Percentiles rank a stretch among this genome's conserved stretches.
Evolutionary conservation across 345 rosid genomes (phyloP).

Genomic region (Euphorbia lathyris): DNA sequence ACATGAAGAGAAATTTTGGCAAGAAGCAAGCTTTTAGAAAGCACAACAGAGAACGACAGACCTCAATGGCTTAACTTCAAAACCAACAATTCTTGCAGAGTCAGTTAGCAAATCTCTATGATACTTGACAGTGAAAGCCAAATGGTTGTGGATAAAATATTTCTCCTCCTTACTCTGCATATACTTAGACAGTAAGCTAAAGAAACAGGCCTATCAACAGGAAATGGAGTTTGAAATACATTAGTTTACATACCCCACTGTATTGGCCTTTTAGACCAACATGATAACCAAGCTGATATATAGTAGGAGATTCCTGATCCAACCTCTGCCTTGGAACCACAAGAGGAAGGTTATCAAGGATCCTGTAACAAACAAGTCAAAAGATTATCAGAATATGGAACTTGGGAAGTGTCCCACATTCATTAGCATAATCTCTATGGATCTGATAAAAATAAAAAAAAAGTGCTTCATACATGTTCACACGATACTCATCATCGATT

Average conservation of each 20-base stretch:
- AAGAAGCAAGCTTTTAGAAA: slow-evolving; percentile 2
- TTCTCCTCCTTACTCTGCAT: slow-evolving; percentile 80
- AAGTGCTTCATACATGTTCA: slow-evolving; percentile 65
- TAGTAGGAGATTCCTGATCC: slow-evolving; percentile 64
- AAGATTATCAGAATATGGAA: slow-evolving; percentile 20
- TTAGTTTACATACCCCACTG: slow-evolving; percentile 58
- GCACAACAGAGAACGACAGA: slow-evolving; percentile 22
- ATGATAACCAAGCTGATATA: slow-evolving; percentile 89
- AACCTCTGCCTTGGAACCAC: slow-evolving; percentile 72
- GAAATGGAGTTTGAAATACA: slow-evolving; percentile 14
- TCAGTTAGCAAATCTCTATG: slow-evolving; percentile 74
- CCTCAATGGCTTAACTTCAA: slow-evolving; percentile 95
- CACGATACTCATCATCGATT: slow-evolving; percentile 86
- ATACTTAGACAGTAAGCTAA: slow-evolving; percentile 20
- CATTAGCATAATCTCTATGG: neutral
- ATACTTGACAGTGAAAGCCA: slow-evolving; percentile 80
- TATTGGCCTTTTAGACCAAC: slow-evolving; percentile 91
- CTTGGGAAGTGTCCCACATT: neutral
- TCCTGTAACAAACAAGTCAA: slow-evolving; percentile 51
- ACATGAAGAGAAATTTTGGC: neutral
- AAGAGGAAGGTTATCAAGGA: slow-evolving; percentile 93
- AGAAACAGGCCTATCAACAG: slow-evolving; percentile 1
- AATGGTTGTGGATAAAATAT: slow-evolving; percentile 85
- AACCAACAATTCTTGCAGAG: slow-evolving; percentile 89
- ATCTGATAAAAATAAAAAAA: neutral